Evolutionary conservation across 495 filamentous ascomycete species (phyloP).

Genomic region (Penicillium chermesinum): DNA sequence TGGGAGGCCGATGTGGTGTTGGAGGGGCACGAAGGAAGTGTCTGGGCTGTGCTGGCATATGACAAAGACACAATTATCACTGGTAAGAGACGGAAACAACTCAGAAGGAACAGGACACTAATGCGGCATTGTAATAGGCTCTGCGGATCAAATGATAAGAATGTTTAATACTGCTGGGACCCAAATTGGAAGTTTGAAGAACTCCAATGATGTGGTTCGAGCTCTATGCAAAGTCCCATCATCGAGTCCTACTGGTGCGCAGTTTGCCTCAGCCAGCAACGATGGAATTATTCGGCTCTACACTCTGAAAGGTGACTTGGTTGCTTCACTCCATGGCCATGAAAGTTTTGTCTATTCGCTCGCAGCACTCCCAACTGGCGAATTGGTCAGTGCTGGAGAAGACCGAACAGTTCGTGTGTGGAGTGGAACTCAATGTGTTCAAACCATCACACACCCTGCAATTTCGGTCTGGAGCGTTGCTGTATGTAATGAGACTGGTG

Average conservation of each 20-base stretch:
- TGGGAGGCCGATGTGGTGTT: slow-evolving; percentile 72
- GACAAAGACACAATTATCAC: slow-evolving; percentile 79
- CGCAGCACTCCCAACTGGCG: slow-evolving; percentile 68
- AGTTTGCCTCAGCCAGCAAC: slow-evolving; percentile 86
- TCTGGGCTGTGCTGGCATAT: slow-evolving; percentile 87
- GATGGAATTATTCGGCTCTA: slow-evolving; percentile 82
- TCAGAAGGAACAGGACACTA: background rate
- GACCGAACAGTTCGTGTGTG: slow-evolving; percentile 90
- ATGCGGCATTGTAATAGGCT: slow-evolving; percentile 40
- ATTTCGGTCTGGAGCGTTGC: slow-evolving; percentile 95
- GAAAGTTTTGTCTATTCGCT: slow-evolving; percentile 95
- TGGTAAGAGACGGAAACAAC: slow-evolving; percentile 35
- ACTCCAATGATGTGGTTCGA: slow-evolving; percentile 72
- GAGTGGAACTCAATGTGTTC: slow-evolving; percentile 74
- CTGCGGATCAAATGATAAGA: slow-evolving; percentile 83
- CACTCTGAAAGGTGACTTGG: slow-evolving; percentile 66
- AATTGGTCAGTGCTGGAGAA: slow-evolving; percentile 86
- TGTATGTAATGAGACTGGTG: slow-evolving; percentile 71
- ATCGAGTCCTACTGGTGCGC: slow-evolving; percentile 70
- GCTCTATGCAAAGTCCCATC: slow-evolving; percentile 78
- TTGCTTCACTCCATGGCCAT: slow-evolving; percentile 76
- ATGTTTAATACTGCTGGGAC: slow-evolving; percentile 67
- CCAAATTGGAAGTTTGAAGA: slow-evolving; percentile 61
- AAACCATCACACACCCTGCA: slow-evolving; percentile 95
- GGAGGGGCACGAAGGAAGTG: slow-evolving; percentile 69